Evolutionary conservation across 305 asterid genomes (phyloP), one percentile per base, ranked within the genome.

Genomic region (Fraxinus xanthoxyloides): DNA sequence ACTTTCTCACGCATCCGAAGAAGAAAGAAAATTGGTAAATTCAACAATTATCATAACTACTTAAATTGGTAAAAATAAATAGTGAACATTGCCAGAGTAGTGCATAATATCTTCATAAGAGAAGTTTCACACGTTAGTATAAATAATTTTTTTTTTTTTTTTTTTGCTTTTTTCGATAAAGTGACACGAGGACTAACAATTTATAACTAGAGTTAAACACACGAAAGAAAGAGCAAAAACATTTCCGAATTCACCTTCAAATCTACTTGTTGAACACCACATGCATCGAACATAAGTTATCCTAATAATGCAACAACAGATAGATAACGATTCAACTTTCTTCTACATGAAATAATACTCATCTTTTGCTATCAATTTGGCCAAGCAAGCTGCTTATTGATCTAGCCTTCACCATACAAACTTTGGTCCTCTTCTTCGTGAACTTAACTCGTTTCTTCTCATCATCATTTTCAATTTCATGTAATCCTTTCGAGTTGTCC

Each of bases 321-420:
- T n/a, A 36, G 8, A 36, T 15, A 54, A 54, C 26, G 12, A 19
- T 21, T 26, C n/a, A 26, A 67, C 19, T 65, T 61, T 63, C 32
- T 9, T 67, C 35, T 13, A 67, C 74, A 67, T 67, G 38, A 67
- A 28, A 67, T 67, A 4, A 67, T 30, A 28, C 74, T 26, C 30
- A 67, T 28, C 43, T 36, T 36, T 36, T 35, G 43, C 43, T 36
- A 36, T 36, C 43, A 36, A n/a, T 35, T 36, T 36, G 40, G 83
- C 90, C 86, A 3, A 93, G 87, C 79, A 93, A 86, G 73, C 93
- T 92, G 80, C 89, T 92, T 40, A 93, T 77, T 0, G 97, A 92
- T 90, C 93, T 90, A 13, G 93, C 97, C 85, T 90, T 93, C 79
- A 93, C 91, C 72, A 81, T 86, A 67, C 92, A 92, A 83, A 90